Base-by-base conservation (phyloP, 352 stramenopile species). In the Phytophthora agathidicida region DNA sequence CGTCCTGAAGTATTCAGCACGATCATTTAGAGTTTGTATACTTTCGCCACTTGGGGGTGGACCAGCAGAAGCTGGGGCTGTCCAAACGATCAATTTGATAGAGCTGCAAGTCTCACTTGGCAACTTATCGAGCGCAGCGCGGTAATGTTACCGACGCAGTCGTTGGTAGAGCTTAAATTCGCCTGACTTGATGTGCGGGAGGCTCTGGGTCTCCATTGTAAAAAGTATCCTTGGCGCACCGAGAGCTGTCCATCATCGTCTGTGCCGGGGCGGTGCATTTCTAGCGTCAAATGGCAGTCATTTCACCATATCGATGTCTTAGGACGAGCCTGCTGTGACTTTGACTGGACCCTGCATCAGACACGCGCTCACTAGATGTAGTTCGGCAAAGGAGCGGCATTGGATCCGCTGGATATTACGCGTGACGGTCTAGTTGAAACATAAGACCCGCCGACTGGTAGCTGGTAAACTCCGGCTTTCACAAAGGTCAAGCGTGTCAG, bases 401-500 rank as follows among this genome's bases (percentile, higher is more conserved):
- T 10, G 1, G 8, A 2, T 6, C 8, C 22, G 23, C 45, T 56
- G 51, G 51, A 68, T 63, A 63, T 19, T 62, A 33, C 28, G 9
- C 13, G 30, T 22, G 35, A 28, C 36, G 10, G 11, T 6, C 55
- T 24, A 20, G 3, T 55, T 41, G 41, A 47, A 56, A 43, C 37
- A 54, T 44, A 60, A 41, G 50, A 61, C 8, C 17, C 3, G 17
- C 33, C 49, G 20, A 48, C 41, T 55, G 39, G 32, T 53, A 51
- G 47, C 55, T 59, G 47, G 47, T 60, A 53, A 59, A 60, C 56
- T 61, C 50, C 36, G 42, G 47, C 46, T 60, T 47, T 14, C 5
- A 48, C 38, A 65, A 24, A 65, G 55, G 37, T 36, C 31, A 10
- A 48, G 23, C 42, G 28, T 27, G 20, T 47, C 38, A 53, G 17